Evolutionary conservation across 1,284 basidiomycete species (phyloP).

Genomic region (Apiotrichum brassicae): DNA sequence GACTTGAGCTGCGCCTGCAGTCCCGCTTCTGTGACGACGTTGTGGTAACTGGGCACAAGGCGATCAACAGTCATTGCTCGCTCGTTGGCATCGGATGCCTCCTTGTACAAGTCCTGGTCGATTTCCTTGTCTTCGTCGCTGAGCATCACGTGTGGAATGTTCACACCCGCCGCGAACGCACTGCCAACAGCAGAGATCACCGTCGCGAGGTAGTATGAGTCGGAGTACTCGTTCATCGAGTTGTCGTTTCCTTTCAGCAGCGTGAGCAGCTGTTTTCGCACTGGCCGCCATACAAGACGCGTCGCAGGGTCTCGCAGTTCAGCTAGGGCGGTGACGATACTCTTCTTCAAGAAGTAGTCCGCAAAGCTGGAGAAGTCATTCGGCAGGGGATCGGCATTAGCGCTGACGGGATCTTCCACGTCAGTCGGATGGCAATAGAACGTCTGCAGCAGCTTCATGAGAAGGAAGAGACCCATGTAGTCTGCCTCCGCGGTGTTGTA

Average conservation of each 20-base stretch:
- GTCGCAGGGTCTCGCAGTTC: constrained; percentile 33
- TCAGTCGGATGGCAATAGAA: constrained; percentile 85
- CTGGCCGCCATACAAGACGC: constrained; percentile 60
- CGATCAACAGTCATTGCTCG: constrained; percentile 91
- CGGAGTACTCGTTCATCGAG: constrained; percentile 82
- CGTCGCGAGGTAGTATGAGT: constrained; percentile 83
- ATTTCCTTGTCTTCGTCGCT: constrained; percentile 17
- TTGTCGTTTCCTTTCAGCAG: constrained; percentile 92
- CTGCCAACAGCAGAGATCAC: constrained; percentile 72
- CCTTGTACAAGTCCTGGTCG: constrained; percentile 55
- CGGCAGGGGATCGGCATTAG: constrained; percentile 80
- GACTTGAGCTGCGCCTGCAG: constrained; percentile 80
- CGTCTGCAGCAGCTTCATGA: constrained; percentile 87
- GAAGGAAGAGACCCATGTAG: constrained; percentile 80
- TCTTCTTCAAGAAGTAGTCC: constrained; percentile 88
- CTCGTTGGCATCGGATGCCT: constrained; percentile 73
- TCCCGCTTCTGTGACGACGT: constrained; percentile 83
- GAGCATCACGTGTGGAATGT: constrained; percentile 7
- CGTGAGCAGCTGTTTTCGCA: constrained; percentile 86
- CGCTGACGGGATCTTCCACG: constrained; percentile 71
- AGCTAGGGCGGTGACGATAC: constrained; percentile 31
- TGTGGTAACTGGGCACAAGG: constrained; percentile 89
- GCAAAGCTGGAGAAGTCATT: constrained; percentile 89
- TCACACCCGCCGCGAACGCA: constrained; percentile 31
- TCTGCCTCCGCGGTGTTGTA: constrained; percentile 36